Percentiles rank a stretch among this genome's conserved stretches.
Conservation (phyloP, 148 eudicot species). For the Salicornia ramosissima region DNA sequence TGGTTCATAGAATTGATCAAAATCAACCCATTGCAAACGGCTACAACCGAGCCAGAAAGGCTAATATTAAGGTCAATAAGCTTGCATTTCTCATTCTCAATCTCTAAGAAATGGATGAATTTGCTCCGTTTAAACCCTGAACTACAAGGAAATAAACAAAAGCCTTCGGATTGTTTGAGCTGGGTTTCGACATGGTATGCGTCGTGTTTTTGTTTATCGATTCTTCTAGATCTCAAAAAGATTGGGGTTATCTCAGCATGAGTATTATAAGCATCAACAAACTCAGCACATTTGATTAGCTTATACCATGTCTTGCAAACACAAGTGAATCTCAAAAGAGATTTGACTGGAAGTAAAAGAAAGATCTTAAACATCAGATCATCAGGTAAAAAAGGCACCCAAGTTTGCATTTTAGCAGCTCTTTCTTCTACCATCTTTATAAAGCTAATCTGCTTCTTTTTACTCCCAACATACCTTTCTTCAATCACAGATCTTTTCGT, state of each 20-base stretch:
- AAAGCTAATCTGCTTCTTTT: constrained; percentile 21
- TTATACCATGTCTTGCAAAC: constrained; percentile 43
- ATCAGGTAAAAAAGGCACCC: constrained; percentile 24
- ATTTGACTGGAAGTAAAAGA: constrained; percentile 30
- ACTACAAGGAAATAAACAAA: constrained; percentile 24
- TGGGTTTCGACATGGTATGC: constrained; percentile 32
- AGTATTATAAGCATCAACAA: constrained; percentile 34
- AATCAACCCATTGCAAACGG: constrained; percentile 36
- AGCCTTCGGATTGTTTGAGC: constrained; percentile 14
- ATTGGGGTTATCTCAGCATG: constrained; percentile 25
- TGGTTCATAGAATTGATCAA: constrained; percentile 22
- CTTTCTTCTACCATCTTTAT: constrained; percentile 22
- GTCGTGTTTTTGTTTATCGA: not conserved
- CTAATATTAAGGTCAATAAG: constrained; percentile 28
- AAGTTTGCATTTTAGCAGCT: constrained; percentile 13
- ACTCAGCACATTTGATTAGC: constrained; percentile 32
- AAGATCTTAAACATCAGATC: constrained; percentile 37
- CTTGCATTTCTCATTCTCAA: constrained; percentile 27
- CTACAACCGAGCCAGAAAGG: constrained; percentile 25
- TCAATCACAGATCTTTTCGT: constrained; percentile 18
- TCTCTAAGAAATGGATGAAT: constrained; percentile 29
- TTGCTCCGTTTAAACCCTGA: not conserved
- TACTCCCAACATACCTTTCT: constrained; percentile 26
- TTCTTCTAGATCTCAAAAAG: constrained; percentile 11
- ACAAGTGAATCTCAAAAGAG: constrained; percentile 30